phyloP scores from a whole-genome alignment of 441 rosid genomes.

The Lepidium campestre region DNA sequence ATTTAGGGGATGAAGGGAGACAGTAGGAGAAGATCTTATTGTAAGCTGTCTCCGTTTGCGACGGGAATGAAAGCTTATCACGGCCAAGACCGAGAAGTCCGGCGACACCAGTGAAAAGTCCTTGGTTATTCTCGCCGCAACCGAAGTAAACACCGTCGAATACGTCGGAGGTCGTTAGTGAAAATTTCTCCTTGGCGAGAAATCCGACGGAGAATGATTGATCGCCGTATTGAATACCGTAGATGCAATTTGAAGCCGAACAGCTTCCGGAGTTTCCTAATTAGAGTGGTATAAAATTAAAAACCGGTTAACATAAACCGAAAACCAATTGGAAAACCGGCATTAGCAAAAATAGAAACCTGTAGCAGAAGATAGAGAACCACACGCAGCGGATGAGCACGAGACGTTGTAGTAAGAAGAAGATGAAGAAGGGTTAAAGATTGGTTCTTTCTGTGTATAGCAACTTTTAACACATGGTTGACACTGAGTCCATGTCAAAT shows the following conservation, averaged over 20 bases:
- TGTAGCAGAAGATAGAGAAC: slow-evolving; percentile 40
- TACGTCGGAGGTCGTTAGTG: slow-evolving; percentile 38
- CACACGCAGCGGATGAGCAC: slow-evolving; percentile 37
- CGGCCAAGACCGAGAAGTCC: slow-evolving; percentile 83
- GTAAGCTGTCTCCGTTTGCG: slow-evolving; percentile 59
- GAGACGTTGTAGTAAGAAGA: slow-evolving; percentile 44
- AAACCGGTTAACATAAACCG: slow-evolving; percentile 12
- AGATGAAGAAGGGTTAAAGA: slow-evolving; percentile 43
- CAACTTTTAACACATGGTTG: slow-evolving; percentile 47
- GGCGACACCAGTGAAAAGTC: slow-evolving; percentile 58
- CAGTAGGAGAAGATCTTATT: slow-evolving; percentile 75
- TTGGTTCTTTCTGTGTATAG: slow-evolving; percentile 45
- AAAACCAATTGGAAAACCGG: neutral
- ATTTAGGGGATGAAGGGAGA: slow-evolving; percentile 56
- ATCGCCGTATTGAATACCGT: slow-evolving; percentile 72
- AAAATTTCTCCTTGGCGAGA: slow-evolving; percentile 54
- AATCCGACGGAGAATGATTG: slow-evolving; percentile 56
- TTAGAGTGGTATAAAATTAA: neutral
- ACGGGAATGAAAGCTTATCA: slow-evolving; percentile 50
- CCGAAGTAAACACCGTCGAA: slow-evolving; percentile 55
- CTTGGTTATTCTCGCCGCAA: slow-evolving; percentile 66
- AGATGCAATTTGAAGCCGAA: slow-evolving; percentile 49
- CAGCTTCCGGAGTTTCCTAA: slow-evolving; percentile 53
- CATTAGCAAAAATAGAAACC: slow-evolving; percentile 20
- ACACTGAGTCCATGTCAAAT: slow-evolving; percentile 74